Evolutionary conservation across 2,329 filamentous ascomycete species (phyloP), one percentile per base, ranked within the genome.

Genomic region (Rosellinia necatrix): DNA sequence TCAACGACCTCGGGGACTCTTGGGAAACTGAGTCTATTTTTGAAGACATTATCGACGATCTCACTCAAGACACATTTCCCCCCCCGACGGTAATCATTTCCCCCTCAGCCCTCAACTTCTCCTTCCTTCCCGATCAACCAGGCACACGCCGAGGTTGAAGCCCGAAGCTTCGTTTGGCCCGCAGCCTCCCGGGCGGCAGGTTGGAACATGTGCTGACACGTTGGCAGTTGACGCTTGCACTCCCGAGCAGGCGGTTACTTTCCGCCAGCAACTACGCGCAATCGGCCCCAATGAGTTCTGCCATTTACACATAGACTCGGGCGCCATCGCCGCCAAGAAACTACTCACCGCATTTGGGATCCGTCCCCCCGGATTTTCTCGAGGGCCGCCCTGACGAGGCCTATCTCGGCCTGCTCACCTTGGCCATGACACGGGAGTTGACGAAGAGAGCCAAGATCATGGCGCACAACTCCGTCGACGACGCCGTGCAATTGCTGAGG

Each of bases 341-440:
- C 80, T 97, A 25, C 86, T 93, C 69, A 92, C 90, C 7, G 92
- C 91, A 12, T 97, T 97, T 77, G 87, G 87, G 57, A 84, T 96
- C 64, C 79, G 83, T 34, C 85, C n/a, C 90, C 38, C 90, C 91
- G 2, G 72, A 78, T 32, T 92, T 91, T 68, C 82, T 96, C 12
- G 86, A 92, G 29, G 88, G 86, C 34, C 76, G 79, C 30, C 77
- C 81, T n/a, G 91, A 96, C 69, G 84, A 90, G 49, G 81, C 83
- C 27, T 94, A 91, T 72, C 89, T 89, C 71, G 80, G 82, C 57
- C 77, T 96, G 49, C 79, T 97, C 22, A 88, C 87, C 41, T 79
- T 91, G 27, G 91, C 88, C 50, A 87, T 97, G 64, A 86, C 84
- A 57, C 85, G 92, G 47, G 92, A 96, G 73, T 81, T 96, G 64